phyloP scores from a whole-genome alignment of 164 flowering plant species.

The Protea cynaroides region DNA sequence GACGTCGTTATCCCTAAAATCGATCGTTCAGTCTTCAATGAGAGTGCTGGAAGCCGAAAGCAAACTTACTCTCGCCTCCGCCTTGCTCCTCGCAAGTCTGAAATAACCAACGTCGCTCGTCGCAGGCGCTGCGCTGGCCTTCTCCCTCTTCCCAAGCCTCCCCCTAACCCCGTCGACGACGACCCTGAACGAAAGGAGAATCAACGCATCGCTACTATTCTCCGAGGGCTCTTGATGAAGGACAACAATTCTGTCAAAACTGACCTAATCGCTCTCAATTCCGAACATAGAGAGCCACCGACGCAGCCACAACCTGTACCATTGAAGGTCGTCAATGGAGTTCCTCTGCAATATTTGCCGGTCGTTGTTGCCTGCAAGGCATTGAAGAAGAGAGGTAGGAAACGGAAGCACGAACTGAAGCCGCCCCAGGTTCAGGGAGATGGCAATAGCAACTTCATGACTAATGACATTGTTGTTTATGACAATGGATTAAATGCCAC shows the following conservation, averaged over 20 bases:
- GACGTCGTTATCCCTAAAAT: slow-evolving; percentile 62
- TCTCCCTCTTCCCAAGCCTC: slow-evolving; percentile 11
- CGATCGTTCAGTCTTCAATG: slow-evolving; percentile 84
- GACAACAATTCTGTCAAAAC: slow-evolving; percentile 6
- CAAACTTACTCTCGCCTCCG: slow-evolving; percentile 89
- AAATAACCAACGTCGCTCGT: slow-evolving; percentile 14
- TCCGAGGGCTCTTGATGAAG: slow-evolving; percentile 39
- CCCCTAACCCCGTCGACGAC: slow-evolving; percentile 19
- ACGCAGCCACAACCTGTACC: not conserved
- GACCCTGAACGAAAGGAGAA: slow-evolving; percentile 40
- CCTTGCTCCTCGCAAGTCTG: slow-evolving; percentile 49
- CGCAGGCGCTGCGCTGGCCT: slow-evolving; percentile 13
- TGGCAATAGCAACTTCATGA: not conserved
- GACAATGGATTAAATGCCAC: slow-evolving; percentile 1
- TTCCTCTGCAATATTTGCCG: not conserved
- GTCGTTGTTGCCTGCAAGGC: not conserved
- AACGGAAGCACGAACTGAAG: slow-evolving; percentile 3
- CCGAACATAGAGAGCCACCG: slow-evolving; percentile 17
- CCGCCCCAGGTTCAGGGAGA: no score
- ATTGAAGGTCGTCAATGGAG: not conserved
- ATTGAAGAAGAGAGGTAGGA: slow-evolving; percentile 7
- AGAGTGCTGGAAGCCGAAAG: slow-evolving; percentile 82
- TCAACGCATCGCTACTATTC: slow-evolving; percentile 30
- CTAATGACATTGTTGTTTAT: not conserved
- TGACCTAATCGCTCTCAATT: slow-evolving; percentile 18